Conservation (phyloP, 2,329 filamentous ascomycete species). For the Samsoniella hepiali region DNA sequence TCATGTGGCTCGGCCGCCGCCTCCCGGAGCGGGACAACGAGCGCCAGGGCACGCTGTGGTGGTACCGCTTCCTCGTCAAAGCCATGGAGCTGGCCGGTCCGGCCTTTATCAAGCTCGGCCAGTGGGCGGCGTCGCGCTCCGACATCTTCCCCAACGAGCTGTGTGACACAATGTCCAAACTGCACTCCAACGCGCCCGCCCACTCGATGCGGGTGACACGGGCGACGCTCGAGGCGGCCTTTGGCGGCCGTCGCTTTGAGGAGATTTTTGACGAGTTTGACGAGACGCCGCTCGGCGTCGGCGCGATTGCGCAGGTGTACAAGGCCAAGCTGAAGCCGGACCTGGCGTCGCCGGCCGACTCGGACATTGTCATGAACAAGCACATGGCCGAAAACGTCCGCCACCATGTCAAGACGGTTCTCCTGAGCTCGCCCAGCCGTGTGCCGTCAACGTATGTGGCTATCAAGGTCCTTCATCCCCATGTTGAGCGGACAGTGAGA, state of each 20-base stretch:
- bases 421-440: constrained; percentile 81
- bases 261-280: constrained; percentile 97
- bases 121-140: constrained; percentile 95
- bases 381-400: constrained; percentile 67
- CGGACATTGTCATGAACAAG: constrained; percentile 41
- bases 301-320: constrained; percentile 97
- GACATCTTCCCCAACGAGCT: constrained; percentile 95
- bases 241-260: constrained; percentile 74
- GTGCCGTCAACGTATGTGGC: constrained; percentile 92
- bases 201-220: constrained; percentile 81
- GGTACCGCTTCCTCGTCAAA: constrained; percentile 84
- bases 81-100: constrained; percentile 92
- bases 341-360: constrained; percentile 61
- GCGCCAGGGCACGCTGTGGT: constrained; percentile 81
- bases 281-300: constrained; percentile 83
- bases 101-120: constrained; percentile 97
- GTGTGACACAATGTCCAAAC: constrained; percentile 88
- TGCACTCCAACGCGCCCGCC: constrained; percentile 91
- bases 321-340: constrained; percentile 85
- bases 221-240: constrained; percentile 74
- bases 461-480: constrained; percentile 91
- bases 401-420: constrained; percentile 77
- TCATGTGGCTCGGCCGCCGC: constrained; percentile 72
- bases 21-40: constrained; percentile 66
- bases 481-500: constrained; percentile 84